Conservation (phyloP, 2,329 filamentous ascomycete genomes). For the Hypoxylon rubiginosum region DNA sequence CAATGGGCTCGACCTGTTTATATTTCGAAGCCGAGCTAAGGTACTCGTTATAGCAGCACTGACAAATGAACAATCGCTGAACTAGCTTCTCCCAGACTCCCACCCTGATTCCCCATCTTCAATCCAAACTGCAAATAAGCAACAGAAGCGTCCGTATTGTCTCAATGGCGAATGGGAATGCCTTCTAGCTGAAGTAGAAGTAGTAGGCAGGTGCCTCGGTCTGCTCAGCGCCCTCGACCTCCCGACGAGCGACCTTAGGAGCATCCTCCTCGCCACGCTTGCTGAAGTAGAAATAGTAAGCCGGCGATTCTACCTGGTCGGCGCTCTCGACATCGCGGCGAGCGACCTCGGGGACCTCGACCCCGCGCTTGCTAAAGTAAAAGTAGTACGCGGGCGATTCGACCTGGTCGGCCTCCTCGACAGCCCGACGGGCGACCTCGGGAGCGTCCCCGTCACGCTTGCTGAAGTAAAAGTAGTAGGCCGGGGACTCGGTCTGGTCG, state of each 20-base stretch:
- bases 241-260: not conserved
- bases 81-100: not conserved
- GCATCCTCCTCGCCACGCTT: not conserved
- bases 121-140: not conserved
- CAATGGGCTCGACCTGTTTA: not conserved
- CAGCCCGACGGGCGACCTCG: not conserved
- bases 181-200: not conserved
- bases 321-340: not conserved
- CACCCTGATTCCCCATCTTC: not conserved
- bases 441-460: not conserved
- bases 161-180: not conserved
- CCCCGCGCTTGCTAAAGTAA: not conserved
- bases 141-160: not conserved
- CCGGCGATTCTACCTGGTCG: not conserved
- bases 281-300: not conserved
- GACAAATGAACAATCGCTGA: not conserved
- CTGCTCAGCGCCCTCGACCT: not conserved
- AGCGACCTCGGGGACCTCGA: not conserved
- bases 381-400: not conserved
- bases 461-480: not conserved
- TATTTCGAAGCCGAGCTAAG: not conserved
- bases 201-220: not conserved
- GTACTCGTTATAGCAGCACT: not conserved
- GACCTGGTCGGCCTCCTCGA: not conserved
- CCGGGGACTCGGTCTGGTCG: not conserved